Percentiles rank a stretch among this genome's conserved stretches.
Evolutionary conservation across 2,329 filamentous ascomycete genomes (phyloP).

Genomic region (Aspergillus viridinutans): DNA sequence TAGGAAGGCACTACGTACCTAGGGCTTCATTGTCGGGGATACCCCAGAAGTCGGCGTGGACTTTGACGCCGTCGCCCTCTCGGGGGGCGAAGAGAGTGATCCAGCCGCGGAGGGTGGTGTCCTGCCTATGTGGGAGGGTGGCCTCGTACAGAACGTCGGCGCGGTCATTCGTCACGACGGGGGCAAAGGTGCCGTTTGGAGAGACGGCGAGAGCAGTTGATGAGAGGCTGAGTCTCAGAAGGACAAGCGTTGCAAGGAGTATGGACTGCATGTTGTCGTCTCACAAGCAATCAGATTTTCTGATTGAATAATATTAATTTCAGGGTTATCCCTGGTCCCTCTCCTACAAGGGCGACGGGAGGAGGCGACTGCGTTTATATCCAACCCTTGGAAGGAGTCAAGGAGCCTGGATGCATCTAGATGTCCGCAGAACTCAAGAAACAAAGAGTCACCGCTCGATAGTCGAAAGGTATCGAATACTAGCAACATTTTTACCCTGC

Average conservation of each 20-base stretch:
- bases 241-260: slow-evolving; percentile 2
- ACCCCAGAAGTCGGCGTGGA: slow-evolving; percentile 55
- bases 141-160: slow-evolving; percentile 52
- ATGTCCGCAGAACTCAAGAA: not conserved
- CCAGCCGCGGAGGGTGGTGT: slow-evolving; percentile 53
- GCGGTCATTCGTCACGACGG: slow-evolving; percentile 54
- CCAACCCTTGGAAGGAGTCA: not conserved
- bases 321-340: not conserved
- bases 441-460: not conserved
- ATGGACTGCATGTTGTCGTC: slow-evolving; percentile 6
- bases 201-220: not conserved
- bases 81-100: slow-evolving; percentile 47
- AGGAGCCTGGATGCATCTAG: not conserved
- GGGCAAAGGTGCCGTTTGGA: slow-evolving; percentile 25
- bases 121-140: slow-evolving; percentile 50
- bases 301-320: not conserved
- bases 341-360: not conserved
- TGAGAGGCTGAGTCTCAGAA: slow-evolving; percentile 9
- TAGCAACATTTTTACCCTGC: not conserved
- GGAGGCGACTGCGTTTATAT: not conserved
- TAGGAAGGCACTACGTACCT: slow-evolving; percentile 42
- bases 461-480: not conserved
- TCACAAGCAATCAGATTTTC: not conserved
- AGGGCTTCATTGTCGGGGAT: slow-evolving; percentile 55
- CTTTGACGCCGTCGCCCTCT: slow-evolving; percentile 53